Evolutionary conservation across 1,284 basidiomycete genomes (phyloP), one percentile per base, ranked within the genome.

Genomic region (Apiotrichum gracile): DNA sequence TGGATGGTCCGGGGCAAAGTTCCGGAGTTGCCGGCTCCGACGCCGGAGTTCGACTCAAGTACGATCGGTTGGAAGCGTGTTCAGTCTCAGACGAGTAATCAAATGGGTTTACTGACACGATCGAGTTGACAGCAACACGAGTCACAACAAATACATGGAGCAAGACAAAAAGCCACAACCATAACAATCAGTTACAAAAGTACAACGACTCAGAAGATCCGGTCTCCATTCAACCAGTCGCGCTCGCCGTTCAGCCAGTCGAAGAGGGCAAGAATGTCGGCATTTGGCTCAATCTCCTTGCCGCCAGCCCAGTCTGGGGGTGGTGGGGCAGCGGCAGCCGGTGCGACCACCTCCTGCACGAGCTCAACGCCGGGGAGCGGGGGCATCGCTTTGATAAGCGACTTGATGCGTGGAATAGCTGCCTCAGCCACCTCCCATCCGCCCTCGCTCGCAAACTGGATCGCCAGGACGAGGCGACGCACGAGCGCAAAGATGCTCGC

Each of bases 171-270:
- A n/a, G n/a, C n/a, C n/a, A n/a, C n/a, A n/a, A n/a, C n/a, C n/a
- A n/a, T n/a, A n/a, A n/a, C n/a, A n/a, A n/a, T n/a, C n/a, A n/a
- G n/a, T n/a, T n/a, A n/a, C n/a, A n/a, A n/a, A n/a, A n/a, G n/a
- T n/a, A n/a, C n/a, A n/a, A n/a, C n/a, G 7, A 34, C 7, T 34
- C n/a, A 48, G 27, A 39, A 45, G 1, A 45, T 21, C 13, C 43
- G 43, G 13, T 59, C 57, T 3, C 57, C 54, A 17, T 52, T 52
- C 14, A 59, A 51, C 57, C 53, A 55, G 37, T 59, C 57, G 31
- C 16, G 10, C 12, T 10, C 10, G 31, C 31, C 31, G 9, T 55
- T 55, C 10, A 59, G 53, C 57, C 57, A 59, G 37, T 59, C 57
- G 19, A 59, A 59, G 16, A 59, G 48, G 13, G 57, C 57, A 1